A percentile compares a stretch with the other conserved stretches of the same genome.
These are phyloP conservation scores for Heliamphora exappendiculata DNA, from an alignment of 148 eudicot genomes.

Conservation along the genomic window DNA sequence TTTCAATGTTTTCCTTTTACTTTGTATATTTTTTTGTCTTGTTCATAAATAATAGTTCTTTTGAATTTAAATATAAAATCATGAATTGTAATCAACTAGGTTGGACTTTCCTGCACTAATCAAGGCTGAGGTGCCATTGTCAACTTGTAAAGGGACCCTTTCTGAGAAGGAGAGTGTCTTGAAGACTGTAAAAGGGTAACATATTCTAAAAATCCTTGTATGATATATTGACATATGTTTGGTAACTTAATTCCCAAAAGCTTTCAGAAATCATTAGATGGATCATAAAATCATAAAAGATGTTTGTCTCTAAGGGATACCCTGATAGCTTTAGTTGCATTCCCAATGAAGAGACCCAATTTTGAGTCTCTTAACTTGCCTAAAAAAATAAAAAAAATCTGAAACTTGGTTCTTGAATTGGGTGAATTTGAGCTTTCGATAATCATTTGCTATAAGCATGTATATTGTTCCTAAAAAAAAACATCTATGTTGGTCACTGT, in stretches of 20 bases:
- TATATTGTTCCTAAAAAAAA: neutral
- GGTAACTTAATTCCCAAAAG: neutral
- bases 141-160: constrained; percentile 63
- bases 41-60: neutral
- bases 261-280: neutral
- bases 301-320: neutral
- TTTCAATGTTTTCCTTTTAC: neutral
- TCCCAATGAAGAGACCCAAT: neutral
- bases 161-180: constrained; percentile 82
- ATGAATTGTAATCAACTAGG: constrained; percentile 31
- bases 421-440: neutral
- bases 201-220: neutral
- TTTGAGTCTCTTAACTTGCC: neutral
- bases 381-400: neutral
- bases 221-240: neutral
- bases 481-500: neutral
- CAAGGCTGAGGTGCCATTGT: constrained; percentile 97
- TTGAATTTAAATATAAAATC: neutral
- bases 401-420: neutral
- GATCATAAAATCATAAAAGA: neutral
- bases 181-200: constrained; percentile 95
- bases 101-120: constrained; percentile 58
- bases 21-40: neutral
- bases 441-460: neutral
- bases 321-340: neutral